Evolutionary conservation across 2,329 filamentous ascomycete species (phyloP).

Genomic region (Claviceps arundinis): DNA sequence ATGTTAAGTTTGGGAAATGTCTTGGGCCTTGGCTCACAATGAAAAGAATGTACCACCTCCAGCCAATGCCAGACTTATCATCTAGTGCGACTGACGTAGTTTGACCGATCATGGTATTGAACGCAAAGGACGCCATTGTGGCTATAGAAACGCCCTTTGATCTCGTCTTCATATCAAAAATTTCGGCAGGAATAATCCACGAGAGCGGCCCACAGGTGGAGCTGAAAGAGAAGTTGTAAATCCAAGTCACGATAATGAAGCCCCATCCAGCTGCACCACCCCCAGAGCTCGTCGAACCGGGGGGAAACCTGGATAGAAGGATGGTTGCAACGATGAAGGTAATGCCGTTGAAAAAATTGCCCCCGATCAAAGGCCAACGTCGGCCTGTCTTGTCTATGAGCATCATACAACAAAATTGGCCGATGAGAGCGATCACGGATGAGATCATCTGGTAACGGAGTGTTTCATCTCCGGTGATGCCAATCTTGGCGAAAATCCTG

Average conservation of each 20-base stretch:
- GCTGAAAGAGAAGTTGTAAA: not conserved
- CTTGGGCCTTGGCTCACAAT: not conserved
- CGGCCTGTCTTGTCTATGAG: not conserved
- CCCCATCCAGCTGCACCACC: not conserved
- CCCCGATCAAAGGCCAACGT: not conserved
- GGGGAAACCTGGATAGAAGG: not conserved
- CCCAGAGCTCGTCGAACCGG: not conserved
- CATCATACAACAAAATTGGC: not conserved
- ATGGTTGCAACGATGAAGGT: not conserved
- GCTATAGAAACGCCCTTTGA: not conserved
- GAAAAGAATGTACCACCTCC: not conserved
- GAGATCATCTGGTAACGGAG: conserved; percentile 1
- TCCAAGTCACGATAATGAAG: not conserved
- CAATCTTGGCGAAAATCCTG: not conserved
- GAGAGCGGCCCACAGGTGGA: not conserved
- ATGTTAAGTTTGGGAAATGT: too few relatives aligned
- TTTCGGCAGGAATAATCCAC: not conserved
- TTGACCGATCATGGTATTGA: not conserved
- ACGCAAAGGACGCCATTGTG: not conserved
- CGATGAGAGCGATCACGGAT: not conserved
- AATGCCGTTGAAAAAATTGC: not conserved
- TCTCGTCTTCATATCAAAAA: not conserved
- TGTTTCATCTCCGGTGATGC: not conserved
- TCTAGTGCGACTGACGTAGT: not conserved
- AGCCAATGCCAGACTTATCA: not conserved